Evolutionary conservation across 2,329 filamentous ascomycete genomes (phyloP).

Genomic region (Knoxdaviesia capensis): DNA sequence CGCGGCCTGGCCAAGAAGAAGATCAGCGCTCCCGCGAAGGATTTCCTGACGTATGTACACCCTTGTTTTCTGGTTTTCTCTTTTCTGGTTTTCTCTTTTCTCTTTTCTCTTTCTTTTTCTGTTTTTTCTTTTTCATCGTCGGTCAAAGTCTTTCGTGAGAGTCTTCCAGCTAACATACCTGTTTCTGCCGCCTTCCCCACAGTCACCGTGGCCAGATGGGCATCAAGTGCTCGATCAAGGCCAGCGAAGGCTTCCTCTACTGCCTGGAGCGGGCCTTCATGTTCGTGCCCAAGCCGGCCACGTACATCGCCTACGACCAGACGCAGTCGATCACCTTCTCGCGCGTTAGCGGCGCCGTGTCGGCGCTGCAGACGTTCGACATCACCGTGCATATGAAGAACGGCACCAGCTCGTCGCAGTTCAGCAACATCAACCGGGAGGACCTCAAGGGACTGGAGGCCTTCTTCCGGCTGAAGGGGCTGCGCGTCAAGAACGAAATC

Average conservation of each 20-base stretch:
- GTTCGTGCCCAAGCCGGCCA: slow-evolving; percentile 96
- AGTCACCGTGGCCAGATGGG: slow-evolving; percentile 82
- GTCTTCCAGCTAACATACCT: slow-evolving; percentile 10
- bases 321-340: slow-evolving; percentile 86
- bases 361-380: slow-evolving; percentile 87
- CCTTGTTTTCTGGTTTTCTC: not conserved
- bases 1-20: slow-evolving; percentile 87
- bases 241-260: slow-evolving; percentile 92
- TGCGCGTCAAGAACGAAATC: slow-evolving; percentile 97
- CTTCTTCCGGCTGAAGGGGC: slow-evolving; percentile 90
- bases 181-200: not conserved
- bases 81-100: not conserved
- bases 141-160: not conserved
- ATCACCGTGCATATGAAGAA: slow-evolving; percentile 84
- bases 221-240: slow-evolving; percentile 99
- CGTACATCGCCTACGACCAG: slow-evolving; percentile 91
- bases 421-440: slow-evolving; percentile 98
- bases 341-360: slow-evolving; percentile 82
- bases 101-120: not conserved
- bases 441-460: slow-evolving; percentile 91
- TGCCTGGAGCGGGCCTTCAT: slow-evolving; percentile 96
- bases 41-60: slow-evolving; percentile 53
- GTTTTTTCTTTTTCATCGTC: not conserved
- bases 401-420: slow-evolving; percentile 75
- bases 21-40: slow-evolving; percentile 79